These are phyloP conservation scores for Usnea hakonensis DNA, from an alignment of 495 filamentous ascomycete species.

Conservation along the genomic window DNA sequence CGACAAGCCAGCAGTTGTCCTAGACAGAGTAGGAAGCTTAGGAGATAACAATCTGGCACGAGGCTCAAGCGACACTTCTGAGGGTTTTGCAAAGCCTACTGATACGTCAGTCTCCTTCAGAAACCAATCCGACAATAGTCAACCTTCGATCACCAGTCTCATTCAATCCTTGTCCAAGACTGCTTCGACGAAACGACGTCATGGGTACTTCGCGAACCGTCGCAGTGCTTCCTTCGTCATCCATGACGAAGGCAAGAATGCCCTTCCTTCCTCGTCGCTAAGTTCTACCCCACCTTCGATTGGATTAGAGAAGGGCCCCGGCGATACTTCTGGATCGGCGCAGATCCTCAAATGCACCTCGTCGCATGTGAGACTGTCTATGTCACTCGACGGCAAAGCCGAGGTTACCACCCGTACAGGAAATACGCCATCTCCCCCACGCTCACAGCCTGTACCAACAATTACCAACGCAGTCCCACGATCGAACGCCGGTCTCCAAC, in stretches of 20 bases:
- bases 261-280: neutral
- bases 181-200: constrained; percentile 1
- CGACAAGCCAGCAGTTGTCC: neutral
- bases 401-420: constrained; percentile 61
- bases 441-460: constrained; percentile 25
- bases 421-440: constrained; percentile 63
- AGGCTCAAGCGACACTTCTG: neutral
- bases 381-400: constrained; percentile 77
- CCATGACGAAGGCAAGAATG: constrained; percentile 12
- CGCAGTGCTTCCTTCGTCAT: constrained; percentile 33
- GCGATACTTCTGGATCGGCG: constrained; percentile 9
- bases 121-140: neutral
- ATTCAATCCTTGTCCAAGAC: constrained; percentile 9
- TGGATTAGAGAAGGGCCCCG: neutral
- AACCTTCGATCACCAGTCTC: neutral
- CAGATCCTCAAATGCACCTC: constrained; percentile 32
- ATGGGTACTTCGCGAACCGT: constrained; percentile 36
- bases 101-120: neutral
- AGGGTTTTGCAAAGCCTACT: neutral
- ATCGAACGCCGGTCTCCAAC: constrained; percentile 47
- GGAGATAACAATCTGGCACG: neutral
- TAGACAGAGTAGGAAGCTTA: neutral
- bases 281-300: neutral
- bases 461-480: constrained; percentile 42
- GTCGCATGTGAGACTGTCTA: constrained; percentile 55